A percentile compares a stretch with the other conserved stretches of the same genome.
Conservation (phyloP, 2,329 filamentous ascomycete species). For the Epichloe gansuensis region DNA sequence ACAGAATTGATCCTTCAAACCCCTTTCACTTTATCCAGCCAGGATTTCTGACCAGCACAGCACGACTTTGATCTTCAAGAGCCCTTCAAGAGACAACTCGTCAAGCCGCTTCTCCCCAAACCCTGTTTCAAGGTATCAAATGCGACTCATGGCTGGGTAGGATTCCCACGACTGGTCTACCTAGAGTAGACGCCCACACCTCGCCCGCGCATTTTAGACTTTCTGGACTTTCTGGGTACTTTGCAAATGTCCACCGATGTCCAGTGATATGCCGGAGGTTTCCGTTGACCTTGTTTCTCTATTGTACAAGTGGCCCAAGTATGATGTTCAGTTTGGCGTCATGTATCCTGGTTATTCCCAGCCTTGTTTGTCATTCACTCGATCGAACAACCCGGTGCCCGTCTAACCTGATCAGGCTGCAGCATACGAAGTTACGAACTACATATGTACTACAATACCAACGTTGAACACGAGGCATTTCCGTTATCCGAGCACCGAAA, state of each 20-base stretch:
- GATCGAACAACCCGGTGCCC: neutral
- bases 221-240: neutral
- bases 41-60: neutral
- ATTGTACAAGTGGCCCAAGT: neutral
- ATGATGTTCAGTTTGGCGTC: slow-evolving; percentile 2
- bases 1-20: too few relatives aligned
- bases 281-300: slow-evolving; percentile 1
- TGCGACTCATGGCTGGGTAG: too few relatives aligned
- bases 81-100: neutral
- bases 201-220: neutral
- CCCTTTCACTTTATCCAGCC: neutral
- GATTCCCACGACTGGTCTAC: too few relatives aligned
- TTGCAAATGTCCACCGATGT: neutral
- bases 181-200: neutral
- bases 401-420: neutral
- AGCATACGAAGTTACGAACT: neutral
- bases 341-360: neutral
- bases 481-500: neutral
- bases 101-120: neutral
- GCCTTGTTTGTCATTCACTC: neutral
- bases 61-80: too few relatives aligned
- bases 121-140: neutral
- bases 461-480: neutral
- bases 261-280: slow-evolving; percentile 1
- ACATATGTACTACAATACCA: too few relatives aligned